Evolutionary conservation across 306 rosid species (phyloP).

Genomic region (Purshia tridentata): DNA sequence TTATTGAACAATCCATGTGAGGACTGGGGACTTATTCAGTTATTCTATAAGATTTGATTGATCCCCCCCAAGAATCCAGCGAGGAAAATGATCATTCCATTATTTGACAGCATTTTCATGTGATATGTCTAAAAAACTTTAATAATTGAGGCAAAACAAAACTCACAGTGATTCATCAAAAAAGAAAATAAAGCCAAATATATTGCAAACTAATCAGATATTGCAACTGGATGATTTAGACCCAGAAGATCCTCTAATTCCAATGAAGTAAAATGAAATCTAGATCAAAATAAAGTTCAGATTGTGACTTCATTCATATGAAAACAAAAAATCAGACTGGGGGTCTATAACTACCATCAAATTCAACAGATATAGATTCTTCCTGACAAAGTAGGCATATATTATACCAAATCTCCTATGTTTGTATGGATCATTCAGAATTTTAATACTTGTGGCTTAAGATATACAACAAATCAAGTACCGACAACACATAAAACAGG

Average conservation of each 20-base stretch:
- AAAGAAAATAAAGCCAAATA: neutral
- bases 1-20: neutral
- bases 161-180: neutral
- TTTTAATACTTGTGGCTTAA: neutral
- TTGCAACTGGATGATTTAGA: neutral
- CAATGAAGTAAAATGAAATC: neutral
- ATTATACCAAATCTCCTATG: neutral
- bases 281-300: neutral
- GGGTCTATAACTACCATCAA: neutral
- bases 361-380: neutral
- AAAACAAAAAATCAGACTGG: neutral
- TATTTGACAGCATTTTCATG: neutral
- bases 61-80: constrained; percentile 16
- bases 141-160: neutral
- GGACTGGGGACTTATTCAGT: neutral
- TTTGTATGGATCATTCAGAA: neutral
- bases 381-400: no score
- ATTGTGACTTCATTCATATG: neutral
- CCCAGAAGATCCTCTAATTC: neutral
- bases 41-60: constrained; percentile 9
- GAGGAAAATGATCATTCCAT: neutral
- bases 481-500: neutral
- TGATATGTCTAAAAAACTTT: neutral
- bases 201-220: neutral
- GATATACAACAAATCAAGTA: neutral